Percentiles rank a stretch among this genome's conserved stretches.
phyloP scores from a whole-genome alignment of 2,329 filamentous ascomycete species.

The Fusarium paranaense region DNA sequence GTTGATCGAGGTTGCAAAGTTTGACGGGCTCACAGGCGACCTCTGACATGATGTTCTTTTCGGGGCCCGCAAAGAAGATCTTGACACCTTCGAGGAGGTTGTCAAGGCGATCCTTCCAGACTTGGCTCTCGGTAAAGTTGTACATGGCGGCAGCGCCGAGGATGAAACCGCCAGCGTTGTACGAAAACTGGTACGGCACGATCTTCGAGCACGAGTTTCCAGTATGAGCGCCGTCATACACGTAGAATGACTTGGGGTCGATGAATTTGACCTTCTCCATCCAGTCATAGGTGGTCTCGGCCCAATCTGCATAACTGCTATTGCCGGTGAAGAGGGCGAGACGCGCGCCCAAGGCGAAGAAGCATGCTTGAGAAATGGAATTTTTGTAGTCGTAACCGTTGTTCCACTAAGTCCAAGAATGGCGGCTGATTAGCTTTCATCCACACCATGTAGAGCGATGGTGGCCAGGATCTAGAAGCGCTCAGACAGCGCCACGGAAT shows the following conservation, averaged over 20 bases:
- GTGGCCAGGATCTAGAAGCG: not conserved
- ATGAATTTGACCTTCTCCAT: conserved; percentile 69
- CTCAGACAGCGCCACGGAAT: not conserved
- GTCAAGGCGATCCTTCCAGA: conserved; percentile 70
- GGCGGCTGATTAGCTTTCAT: conserved; percentile 10
- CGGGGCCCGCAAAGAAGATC: conserved; percentile 65
- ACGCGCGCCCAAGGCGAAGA: conserved; percentile 73
- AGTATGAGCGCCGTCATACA: conserved; percentile 73
- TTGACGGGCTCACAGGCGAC: conserved; percentile 72
- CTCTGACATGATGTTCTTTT: conserved; percentile 72
- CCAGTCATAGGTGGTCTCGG: conserved; percentile 79
- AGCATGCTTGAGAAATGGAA: conserved; percentile 71
- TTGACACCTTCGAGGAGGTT: conserved; percentile 65
- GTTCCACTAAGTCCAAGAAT: conserved; percentile 66
- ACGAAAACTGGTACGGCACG: conserved; percentile 74
- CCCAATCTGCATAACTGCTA: conserved; percentile 81
- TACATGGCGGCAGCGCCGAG: conserved; percentile 77
- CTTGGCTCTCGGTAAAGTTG: conserved; percentile 65
- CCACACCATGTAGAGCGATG: not conserved
- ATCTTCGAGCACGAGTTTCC: conserved; percentile 67
- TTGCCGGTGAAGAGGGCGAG: conserved; percentile 84
- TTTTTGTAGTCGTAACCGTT: conserved; percentile 84
- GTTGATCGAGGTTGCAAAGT: conserved; percentile 71
- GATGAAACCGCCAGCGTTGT: conserved; percentile 76
- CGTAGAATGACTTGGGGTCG: conserved; percentile 63